Evolutionary conservation across 2,329 filamentous ascomycete genomes (phyloP).

Genomic region (Fulvia fulva): DNA sequence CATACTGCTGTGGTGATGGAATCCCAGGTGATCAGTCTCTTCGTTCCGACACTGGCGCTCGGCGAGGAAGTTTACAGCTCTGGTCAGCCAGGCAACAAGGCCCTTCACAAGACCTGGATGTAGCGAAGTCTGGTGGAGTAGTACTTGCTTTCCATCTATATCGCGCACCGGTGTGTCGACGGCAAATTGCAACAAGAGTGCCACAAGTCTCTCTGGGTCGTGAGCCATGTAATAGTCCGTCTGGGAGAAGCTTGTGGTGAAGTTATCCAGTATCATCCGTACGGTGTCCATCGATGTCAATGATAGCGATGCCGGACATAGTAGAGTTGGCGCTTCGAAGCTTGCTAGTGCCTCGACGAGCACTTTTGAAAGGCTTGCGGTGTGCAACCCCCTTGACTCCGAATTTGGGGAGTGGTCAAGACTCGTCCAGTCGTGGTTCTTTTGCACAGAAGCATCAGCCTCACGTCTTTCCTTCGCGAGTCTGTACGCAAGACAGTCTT

Average conservation of each 20-base stretch:
- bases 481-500: not conserved
- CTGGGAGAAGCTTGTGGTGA: not conserved
- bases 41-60: not conserved
- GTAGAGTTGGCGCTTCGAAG: not conserved
- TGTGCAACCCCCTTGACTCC: not conserved
- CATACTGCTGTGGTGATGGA: not conserved
- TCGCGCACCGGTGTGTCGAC: not conserved
- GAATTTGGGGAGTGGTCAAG: not conserved
- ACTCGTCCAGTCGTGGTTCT: not conserved
- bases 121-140: not conserved
- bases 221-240: not conserved
- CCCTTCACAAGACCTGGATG: not conserved
- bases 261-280: not conserved
- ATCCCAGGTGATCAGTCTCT: not conserved
- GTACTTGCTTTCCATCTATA: not conserved
- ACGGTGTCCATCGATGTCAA: not conserved
- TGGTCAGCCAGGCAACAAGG: not conserved
- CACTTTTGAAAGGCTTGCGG: not conserved
- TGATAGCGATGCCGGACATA: not conserved
- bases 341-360: not conserved
- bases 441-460: not conserved
- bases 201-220: not conserved
- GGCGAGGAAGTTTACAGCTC: not conserved
- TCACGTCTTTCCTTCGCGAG: not conserved
- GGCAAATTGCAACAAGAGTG: not conserved